Conservation (phyloP, 1,139 yeast genomes). For the Sugiyamaella xylanicola region DNA sequence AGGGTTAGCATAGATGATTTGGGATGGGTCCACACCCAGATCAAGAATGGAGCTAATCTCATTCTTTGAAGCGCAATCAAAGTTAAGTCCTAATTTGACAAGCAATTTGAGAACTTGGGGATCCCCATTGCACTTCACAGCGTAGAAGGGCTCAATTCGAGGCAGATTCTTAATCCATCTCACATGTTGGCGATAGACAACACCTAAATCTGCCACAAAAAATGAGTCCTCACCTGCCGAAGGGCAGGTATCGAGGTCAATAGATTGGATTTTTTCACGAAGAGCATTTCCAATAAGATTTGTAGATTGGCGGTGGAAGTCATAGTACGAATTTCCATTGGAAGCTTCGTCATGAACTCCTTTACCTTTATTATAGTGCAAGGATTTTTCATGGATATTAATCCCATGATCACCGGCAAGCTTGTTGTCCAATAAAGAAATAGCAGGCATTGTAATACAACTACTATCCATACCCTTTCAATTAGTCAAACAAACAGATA, state of each 20-base stretch:
- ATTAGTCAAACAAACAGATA: slow-evolving; percentile 5
- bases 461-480: slow-evolving; percentile 4
- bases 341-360: slow-evolving; percentile 1
- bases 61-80: slow-evolving; percentile 90
- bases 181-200: slow-evolving; percentile 59
- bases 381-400: not conserved
- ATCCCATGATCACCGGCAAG: not conserved
- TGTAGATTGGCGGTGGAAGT: slow-evolving; percentile 21
- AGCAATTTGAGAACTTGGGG: slow-evolving; percentile 58
- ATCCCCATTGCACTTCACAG: slow-evolving; percentile 92
- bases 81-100: slow-evolving; percentile 66
- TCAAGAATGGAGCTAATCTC: slow-evolving; percentile 72
- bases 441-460: slow-evolving; percentile 7
- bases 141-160: slow-evolving; percentile 79
- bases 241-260: slow-evolving; percentile 63
- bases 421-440: slow-evolving; percentile 8
- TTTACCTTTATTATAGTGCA: not conserved
- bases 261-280: slow-evolving; percentile 36
- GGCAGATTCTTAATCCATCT: slow-evolving; percentile 72
- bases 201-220: slow-evolving; percentile 83
- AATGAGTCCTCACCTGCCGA: slow-evolving; percentile 87
- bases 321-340: slow-evolving; percentile 8
- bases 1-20: slow-evolving; percentile 91
- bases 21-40: slow-evolving; percentile 61
- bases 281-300: slow-evolving; percentile 35